Conservation (phyloP, 1,139 yeast genomes). For the Arxiozyma slooffiae region DNA sequence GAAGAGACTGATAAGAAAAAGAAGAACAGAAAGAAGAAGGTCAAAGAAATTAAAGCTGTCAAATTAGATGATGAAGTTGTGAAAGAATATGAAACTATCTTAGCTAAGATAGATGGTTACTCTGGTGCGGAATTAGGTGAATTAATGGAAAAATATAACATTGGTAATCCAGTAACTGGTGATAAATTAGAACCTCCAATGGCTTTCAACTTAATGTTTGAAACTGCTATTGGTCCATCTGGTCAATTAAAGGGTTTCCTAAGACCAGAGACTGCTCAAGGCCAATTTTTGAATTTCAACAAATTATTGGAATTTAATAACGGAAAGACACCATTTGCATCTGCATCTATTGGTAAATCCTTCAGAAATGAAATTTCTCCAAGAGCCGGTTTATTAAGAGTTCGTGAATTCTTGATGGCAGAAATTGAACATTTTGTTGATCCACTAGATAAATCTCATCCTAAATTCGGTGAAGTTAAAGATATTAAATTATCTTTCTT, state of each 20-base stretch:
- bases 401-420: slow-evolving; percentile 97
- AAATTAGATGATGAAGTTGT: slow-evolving; percentile 75
- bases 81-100: slow-evolving; percentile 69
- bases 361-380: slow-evolving; percentile 99
- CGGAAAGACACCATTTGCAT: slow-evolving; percentile 96
- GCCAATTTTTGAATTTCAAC: slow-evolving; percentile 92
- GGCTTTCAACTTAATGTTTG: slow-evolving; percentile 97
- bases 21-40: slow-evolving; percentile 76
- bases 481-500: slow-evolving; percentile 66
- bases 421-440: slow-evolving; percentile 98
- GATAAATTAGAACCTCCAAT: slow-evolving; percentile 80
- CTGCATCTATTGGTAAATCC: slow-evolving; percentile 96
- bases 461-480: slow-evolving; percentile 65
- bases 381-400: slow-evolving; percentile 93
- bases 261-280: slow-evolving; percentile 99
- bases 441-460: slow-evolving; percentile 76
- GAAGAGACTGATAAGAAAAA: slow-evolving; percentile 65
- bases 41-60: slow-evolving; percentile 83
- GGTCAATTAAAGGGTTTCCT: slow-evolving; percentile 91
- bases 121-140: slow-evolving; percentile 90
- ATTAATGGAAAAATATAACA: slow-evolving; percentile 67
- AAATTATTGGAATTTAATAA: slow-evolving; percentile 92
- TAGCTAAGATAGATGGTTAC: slow-evolving; percentile 92
- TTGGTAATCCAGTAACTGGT: slow-evolving; percentile 85
- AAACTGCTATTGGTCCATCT: slow-evolving; percentile 97